Conservation (phyloP, 805 yeast species). For the Spathaspora girioi region DNA sequence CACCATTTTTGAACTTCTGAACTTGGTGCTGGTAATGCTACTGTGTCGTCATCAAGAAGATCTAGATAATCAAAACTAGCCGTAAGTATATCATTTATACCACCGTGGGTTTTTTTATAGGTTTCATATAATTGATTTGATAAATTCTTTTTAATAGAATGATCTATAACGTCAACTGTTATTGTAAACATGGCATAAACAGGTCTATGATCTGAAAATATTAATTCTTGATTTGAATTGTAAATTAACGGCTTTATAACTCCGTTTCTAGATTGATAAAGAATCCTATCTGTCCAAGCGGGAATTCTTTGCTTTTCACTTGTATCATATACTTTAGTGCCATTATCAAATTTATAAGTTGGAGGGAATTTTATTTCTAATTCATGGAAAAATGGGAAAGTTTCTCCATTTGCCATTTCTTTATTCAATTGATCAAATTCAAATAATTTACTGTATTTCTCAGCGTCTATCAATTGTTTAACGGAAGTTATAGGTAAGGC, state of each 20-base stretch:
- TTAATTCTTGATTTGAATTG: conserved; percentile 50
- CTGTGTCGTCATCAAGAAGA: conserved; percentile 13
- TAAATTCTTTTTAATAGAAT: conserved; percentile 50
- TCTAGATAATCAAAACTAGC: conserved; percentile 13
- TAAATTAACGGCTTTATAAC: conserved; percentile 59
- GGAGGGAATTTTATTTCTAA: conserved; percentile 76
- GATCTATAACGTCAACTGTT: conserved; percentile 62
- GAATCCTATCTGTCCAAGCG: conserved; percentile 92
- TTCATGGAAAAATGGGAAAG: conserved; percentile 76
- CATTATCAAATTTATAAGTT: conserved; percentile 89
- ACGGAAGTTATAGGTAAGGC: conserved; percentile 70
- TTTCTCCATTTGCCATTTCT: conserved; percentile 66
- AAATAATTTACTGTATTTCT: conserved; percentile 49
- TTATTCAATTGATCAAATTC: conserved; percentile 73
- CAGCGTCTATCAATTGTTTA: conserved; percentile 46
- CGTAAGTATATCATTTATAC: conserved; percentile 33
- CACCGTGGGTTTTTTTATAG: conserved; percentile 46
- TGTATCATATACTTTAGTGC: conserved; percentile 75
- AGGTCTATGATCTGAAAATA: conserved; percentile 88
- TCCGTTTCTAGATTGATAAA: conserved; percentile 55
- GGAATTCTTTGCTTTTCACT: conserved; percentile 93
- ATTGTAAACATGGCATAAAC: conserved; percentile 72
- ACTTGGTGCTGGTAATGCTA: conserved; percentile 82
- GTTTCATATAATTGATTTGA: conserved; percentile 56
- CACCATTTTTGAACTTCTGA: conserved; percentile 87